phyloP scores from a whole-genome alignment of 2,329 filamentous ascomycete genomes.

The Aspergillus spinulosporus region DNA sequence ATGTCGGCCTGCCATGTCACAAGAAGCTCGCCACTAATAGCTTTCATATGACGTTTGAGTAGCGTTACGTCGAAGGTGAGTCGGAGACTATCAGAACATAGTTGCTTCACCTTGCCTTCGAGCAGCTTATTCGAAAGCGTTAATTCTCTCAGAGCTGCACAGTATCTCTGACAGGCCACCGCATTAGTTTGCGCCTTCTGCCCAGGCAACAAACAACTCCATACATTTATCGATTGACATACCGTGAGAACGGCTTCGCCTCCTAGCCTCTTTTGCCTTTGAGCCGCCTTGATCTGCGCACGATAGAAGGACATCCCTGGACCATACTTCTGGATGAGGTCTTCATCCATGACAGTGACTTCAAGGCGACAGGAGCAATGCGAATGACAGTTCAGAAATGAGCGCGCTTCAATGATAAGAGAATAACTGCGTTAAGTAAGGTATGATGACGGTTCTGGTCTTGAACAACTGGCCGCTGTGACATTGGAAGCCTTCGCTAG shows the following conservation, averaged over 20 bases:
- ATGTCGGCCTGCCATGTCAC: conserved; percentile 38
- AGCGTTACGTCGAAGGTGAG: conserved; percentile 30
- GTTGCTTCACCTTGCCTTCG: conserved; percentile 25
- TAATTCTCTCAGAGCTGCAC: conserved; percentile 23
- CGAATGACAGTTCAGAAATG: conserved; percentile 13
- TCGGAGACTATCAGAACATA: conserved; percentile 22
- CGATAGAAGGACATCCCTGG: conserved; percentile 28
- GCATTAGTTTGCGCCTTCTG: not conserved
- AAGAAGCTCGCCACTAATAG: conserved; percentile 29
- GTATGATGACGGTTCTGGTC: conserved; percentile 12
- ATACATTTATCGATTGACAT: conserved; percentile 8
- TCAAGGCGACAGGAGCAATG: not conserved
- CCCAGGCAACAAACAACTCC: not conserved
- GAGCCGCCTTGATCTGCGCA: conserved; percentile 5
- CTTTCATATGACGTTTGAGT: conserved; percentile 29
- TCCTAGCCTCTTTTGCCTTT: not conserved
- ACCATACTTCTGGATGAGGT: conserved; percentile 20
- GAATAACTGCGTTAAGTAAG: conserved; percentile 17
- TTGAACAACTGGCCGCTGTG: not conserved
- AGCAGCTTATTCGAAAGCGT: conserved; percentile 30
- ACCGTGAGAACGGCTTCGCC: conserved; percentile 18
- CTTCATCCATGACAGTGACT: conserved; percentile 17
- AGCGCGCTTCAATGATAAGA: conserved; percentile 16
- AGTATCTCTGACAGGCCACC: conserved; percentile 26
- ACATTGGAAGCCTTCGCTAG: not conserved